These are phyloP conservation scores for Leucaena leucocephala DNA, from an alignment of 306 rosid species.

Conservation along the genomic window DNA sequence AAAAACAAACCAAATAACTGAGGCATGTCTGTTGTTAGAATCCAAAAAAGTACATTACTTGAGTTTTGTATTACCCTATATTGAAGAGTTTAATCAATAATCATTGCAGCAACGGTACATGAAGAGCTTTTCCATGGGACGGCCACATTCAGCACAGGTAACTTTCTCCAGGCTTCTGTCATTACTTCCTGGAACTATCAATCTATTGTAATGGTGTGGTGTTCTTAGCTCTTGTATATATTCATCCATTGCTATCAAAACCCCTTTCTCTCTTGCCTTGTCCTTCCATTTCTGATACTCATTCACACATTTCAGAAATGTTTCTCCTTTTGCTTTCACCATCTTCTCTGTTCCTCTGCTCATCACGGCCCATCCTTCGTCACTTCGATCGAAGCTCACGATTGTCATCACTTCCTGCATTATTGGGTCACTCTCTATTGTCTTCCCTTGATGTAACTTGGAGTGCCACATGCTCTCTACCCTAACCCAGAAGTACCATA, in stretches of 20 bases:
- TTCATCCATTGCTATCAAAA: slow-evolving; percentile 46
- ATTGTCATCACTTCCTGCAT: slow-evolving; percentile 48
- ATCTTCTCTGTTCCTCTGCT: slow-evolving; percentile 28
- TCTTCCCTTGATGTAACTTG: slow-evolving; percentile 39
- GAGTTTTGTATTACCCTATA: not conserved
- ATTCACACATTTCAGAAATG: slow-evolving; percentile 26
- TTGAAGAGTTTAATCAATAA: not conserved
- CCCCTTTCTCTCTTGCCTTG: slow-evolving; percentile 24
- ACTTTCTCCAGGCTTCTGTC: slow-evolving; percentile 37
- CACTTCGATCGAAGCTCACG: slow-evolving; percentile 44
- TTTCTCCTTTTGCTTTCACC: slow-evolving; percentile 40
- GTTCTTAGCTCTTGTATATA: slow-evolving; percentile 30
- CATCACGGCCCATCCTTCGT: slow-evolving; percentile 51
- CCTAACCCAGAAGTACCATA: slow-evolving; percentile 82
- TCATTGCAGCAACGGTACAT: slow-evolving; percentile 53
- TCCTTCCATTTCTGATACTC: slow-evolving; percentile 45
- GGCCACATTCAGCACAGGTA: slow-evolving; percentile 49
- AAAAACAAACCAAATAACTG: not conserved
- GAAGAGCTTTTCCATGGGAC: slow-evolving; percentile 47
- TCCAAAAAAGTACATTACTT: not conserved
- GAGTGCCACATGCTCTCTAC: slow-evolving; percentile 68
- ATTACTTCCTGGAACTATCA: slow-evolving; percentile 44
- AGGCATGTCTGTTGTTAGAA: not conserved
- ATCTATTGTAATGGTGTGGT: slow-evolving; percentile 46
- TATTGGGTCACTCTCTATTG: slow-evolving; percentile 39